phyloP scores from a whole-genome alignment of 768 basidiomycete genomes.

The Phlebiopsis flavidoalba region DNA sequence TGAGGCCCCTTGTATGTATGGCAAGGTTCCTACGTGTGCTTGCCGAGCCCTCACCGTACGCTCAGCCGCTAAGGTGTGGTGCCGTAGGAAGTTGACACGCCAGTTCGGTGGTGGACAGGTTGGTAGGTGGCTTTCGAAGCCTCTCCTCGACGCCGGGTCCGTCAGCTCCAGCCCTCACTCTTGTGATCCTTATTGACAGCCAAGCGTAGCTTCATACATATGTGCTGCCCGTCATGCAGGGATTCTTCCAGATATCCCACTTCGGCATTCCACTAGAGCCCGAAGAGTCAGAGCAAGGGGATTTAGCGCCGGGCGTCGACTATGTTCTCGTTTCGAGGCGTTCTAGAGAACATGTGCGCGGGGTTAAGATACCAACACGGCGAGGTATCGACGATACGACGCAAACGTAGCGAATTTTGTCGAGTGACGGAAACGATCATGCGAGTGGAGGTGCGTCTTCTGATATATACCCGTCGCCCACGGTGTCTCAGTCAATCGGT shows the following conservation, averaged over 20 bases:
- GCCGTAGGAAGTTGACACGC: conserved; percentile 84
- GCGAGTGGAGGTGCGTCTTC: conserved; percentile 57
- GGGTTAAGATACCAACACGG: conserved; percentile 92
- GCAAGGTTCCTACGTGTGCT: conserved; percentile 47
- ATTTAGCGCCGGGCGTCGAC: conserved; percentile 48
- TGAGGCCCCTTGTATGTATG: conserved; percentile 27
- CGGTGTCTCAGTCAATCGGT: not conserved
- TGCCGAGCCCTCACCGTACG: conserved; percentile 66
- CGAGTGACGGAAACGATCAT: conserved; percentile 89
- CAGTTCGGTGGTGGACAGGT: conserved; percentile 99
- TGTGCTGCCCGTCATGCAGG: conserved; percentile 90
- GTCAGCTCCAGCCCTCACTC: conserved; percentile 18
- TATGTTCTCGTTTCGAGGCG: conserved; percentile 83
- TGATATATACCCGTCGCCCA: not conserved
- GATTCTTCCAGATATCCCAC: conserved; percentile 74
- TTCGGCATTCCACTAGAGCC: conserved; percentile 56
- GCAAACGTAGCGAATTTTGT: conserved; percentile 96
- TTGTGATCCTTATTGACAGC: not conserved
- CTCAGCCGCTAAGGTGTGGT: conserved; percentile 89
- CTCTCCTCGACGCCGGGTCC: conserved; percentile 82
- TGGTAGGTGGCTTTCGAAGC: conserved; percentile 78
- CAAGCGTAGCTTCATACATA: conserved; percentile 66
- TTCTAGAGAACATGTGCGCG: conserved; percentile 82
- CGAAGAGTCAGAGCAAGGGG: conserved; percentile 33
- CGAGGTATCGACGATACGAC: conserved; percentile 90